Evolutionary conservation across 495 filamentous ascomycete genomes (phyloP).

Genomic region (Lophiostoma macrostomum): DNA sequence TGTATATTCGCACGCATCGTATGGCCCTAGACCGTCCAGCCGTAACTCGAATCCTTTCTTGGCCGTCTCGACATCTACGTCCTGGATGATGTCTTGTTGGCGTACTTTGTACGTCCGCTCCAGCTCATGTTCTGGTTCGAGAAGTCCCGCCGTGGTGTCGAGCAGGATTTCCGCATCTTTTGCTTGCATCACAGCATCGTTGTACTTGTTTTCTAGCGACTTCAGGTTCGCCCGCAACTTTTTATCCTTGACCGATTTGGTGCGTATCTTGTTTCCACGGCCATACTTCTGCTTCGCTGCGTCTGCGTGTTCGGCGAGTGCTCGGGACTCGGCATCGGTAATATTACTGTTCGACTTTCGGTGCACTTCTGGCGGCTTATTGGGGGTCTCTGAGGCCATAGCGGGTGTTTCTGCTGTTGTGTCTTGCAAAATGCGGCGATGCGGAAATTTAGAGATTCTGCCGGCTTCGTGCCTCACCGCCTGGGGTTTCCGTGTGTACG

Average conservation of each 20-base stretch:
- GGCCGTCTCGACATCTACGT: slow-evolving; percentile 74
- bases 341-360: slow-evolving; percentile 22
- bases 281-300: slow-evolving; percentile 80
- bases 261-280: slow-evolving; percentile 65
- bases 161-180: slow-evolving; percentile 94
- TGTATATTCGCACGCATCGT: slow-evolving; percentile 74
- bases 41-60: slow-evolving; percentile 91
- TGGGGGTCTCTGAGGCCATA: slow-evolving; percentile 8
- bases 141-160: slow-evolving; percentile 79
- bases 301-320: slow-evolving; percentile 28
- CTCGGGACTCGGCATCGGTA: slow-evolving; percentile 34
- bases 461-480: too few relatives aligned
- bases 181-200: slow-evolving; percentile 72
- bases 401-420: not conserved
- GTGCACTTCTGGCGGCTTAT: slow-evolving; percentile 7
- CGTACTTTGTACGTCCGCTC: slow-evolving; percentile 89
- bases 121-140: slow-evolving; percentile 84
- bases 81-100: slow-evolving; percentile 77
- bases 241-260: slow-evolving; percentile 69
- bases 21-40: slow-evolving; percentile 78
- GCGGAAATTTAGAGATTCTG: slow-evolving; percentile 12
- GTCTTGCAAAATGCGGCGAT: not conserved
- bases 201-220: slow-evolving; percentile 74
- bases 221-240: slow-evolving; percentile 80
- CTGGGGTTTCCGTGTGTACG: too few relatives aligned